A percentile compares a stretch with the other conserved stretches of the same genome.
These are phyloP conservation scores for Hypoxylon trugodes DNA, from an alignment of 495 filamentous ascomycete genomes.

Conservation along the genomic window DNA sequence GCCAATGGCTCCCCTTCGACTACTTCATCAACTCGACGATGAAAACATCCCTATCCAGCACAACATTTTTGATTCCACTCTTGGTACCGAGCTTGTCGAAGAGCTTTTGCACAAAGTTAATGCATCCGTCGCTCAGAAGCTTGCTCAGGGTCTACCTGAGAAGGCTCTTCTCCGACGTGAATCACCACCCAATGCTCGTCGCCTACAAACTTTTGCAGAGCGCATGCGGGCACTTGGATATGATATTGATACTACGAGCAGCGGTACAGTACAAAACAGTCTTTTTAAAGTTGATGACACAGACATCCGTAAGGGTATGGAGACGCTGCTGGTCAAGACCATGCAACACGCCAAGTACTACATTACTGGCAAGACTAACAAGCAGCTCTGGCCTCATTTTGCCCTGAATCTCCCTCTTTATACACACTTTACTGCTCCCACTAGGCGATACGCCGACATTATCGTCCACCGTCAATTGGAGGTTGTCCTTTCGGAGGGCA, in stretches of 20 bases:
- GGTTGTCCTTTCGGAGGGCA: conserved; percentile 79
- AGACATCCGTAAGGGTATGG: conserved; percentile 95
- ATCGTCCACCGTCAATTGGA: conserved; percentile 97
- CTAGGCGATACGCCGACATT: conserved; percentile 92
- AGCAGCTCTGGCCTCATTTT: conserved; percentile 84
- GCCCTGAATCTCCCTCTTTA: conserved; percentile 91
- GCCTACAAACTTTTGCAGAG: conserved; percentile 88
- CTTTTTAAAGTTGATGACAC: conserved; percentile 88
- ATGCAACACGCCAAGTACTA: conserved; percentile 98
- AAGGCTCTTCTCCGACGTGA: conserved; percentile 93
- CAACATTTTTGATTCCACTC: conserved; percentile 92
- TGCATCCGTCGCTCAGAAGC: conserved; percentile 83
- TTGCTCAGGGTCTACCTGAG: conserved; percentile 80
- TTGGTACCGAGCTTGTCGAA: conserved; percentile 92
- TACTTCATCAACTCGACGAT: conserved; percentile 94
- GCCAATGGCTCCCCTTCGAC: conserved; percentile 82
- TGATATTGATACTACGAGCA: conserved; percentile 87
- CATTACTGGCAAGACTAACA: conserved; percentile 75
- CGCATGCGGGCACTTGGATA: conserved; percentile 91
- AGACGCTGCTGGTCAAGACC: conserved; percentile 89
- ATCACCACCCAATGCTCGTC: conserved; percentile 81
- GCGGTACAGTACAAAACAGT: conserved; percentile 89
- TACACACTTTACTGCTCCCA: conserved; percentile 97
- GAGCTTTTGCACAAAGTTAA: conserved; percentile 94
- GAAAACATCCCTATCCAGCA: conserved; percentile 96